These are phyloP conservation scores for Berkeleyomyces basicola DNA, from an alignment of 2,329 filamentous ascomycete genomes.

Conservation along the genomic window DNA sequence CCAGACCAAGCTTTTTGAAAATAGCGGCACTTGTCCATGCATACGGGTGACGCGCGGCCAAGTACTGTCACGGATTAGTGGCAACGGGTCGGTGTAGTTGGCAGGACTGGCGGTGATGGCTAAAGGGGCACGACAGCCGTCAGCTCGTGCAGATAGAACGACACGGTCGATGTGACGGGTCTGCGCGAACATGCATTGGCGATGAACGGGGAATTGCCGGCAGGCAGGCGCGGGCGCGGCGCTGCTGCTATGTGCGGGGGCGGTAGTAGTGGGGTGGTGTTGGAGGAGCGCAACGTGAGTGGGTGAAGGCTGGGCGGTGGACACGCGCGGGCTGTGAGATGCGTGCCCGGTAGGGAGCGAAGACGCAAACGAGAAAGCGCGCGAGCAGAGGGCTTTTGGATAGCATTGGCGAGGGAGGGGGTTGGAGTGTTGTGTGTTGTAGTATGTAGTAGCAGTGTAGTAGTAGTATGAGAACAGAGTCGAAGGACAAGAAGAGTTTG, in stretches of 20 bases:
- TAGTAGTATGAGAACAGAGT: no score
- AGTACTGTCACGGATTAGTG: slow-evolving; percentile 37
- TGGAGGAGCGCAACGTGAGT: neutral
- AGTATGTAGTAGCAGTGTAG: neutral
- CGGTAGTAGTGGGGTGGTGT: neutral
- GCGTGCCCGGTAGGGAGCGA: neutral
- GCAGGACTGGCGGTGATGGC: slow-evolving; percentile 60
- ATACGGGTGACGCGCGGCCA: slow-evolving; percentile 37
- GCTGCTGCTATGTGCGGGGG: neutral
- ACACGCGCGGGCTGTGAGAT: neutral
- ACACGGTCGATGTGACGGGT: slow-evolving; percentile 67
- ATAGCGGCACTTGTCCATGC: slow-evolving; percentile 57
- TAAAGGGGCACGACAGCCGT: slow-evolving; percentile 72
- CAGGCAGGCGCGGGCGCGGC: neutral
- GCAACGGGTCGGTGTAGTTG: slow-evolving; percentile 63
- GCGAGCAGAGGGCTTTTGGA: neutral
- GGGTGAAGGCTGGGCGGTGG: neutral
- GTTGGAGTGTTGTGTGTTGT: neutral
- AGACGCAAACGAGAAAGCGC: neutral
- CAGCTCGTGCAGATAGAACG: slow-evolving; percentile 84
- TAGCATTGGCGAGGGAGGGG: neutral
- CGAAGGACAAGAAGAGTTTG: no score
- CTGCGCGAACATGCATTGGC: slow-evolving; percentile 51
- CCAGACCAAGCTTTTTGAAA: slow-evolving; percentile 75
- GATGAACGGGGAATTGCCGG: slow-evolving; percentile 35